These are phyloP conservation scores for Amniculicola lignicola DNA, from an alignment of 495 filamentous ascomycete species.

Conservation along the genomic window DNA sequence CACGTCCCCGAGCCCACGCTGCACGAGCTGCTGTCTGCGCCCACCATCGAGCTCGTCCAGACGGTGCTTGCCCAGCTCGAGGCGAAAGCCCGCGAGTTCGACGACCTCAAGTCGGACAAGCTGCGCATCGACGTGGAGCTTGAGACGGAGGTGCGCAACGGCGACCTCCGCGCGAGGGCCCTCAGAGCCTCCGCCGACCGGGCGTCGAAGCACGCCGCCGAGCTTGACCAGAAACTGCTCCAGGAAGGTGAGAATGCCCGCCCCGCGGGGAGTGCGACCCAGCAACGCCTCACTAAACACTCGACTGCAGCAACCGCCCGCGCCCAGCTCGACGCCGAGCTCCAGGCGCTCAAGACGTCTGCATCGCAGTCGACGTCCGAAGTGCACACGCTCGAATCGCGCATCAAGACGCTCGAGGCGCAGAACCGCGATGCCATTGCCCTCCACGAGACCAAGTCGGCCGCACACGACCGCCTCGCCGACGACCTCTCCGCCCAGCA, in stretches of 20 bases:
- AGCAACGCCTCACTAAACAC: too few relatives aligned
- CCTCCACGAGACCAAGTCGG: constrained; percentile 82
- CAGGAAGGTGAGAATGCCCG: constrained; percentile 62
- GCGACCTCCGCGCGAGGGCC: constrained; percentile 74
- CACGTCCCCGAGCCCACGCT: constrained; percentile 67
- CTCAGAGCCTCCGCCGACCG: constrained; percentile 79
- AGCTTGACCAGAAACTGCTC: constrained; percentile 72
- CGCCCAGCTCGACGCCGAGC: constrained; percentile 72
- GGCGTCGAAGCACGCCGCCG: constrained; percentile 67
- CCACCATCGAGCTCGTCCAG: constrained; percentile 73
- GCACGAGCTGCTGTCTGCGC: constrained; percentile 61
- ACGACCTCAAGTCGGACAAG: constrained; percentile 76
- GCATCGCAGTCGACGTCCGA: constrained; percentile 74
- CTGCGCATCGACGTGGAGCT: constrained; percentile 86
- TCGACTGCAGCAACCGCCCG: constrained; percentile 60
- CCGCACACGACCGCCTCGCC: constrained; percentile 78
- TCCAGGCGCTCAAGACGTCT: constrained; percentile 72
- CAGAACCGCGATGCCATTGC: constrained; percentile 87
- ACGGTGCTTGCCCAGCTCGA: constrained; percentile 63
- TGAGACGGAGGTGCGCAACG: constrained; percentile 76
- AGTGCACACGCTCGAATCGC: constrained; percentile 67
- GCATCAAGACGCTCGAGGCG: constrained; percentile 79
- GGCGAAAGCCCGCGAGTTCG: constrained; percentile 72
- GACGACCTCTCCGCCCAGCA: constrained; percentile 84
- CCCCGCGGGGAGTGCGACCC: background rate